Evolutionary conservation across 768 basidiomycete species (phyloP), one percentile per base, ranked within the genome.

Genomic region (Termitomyces sp.): DNA sequence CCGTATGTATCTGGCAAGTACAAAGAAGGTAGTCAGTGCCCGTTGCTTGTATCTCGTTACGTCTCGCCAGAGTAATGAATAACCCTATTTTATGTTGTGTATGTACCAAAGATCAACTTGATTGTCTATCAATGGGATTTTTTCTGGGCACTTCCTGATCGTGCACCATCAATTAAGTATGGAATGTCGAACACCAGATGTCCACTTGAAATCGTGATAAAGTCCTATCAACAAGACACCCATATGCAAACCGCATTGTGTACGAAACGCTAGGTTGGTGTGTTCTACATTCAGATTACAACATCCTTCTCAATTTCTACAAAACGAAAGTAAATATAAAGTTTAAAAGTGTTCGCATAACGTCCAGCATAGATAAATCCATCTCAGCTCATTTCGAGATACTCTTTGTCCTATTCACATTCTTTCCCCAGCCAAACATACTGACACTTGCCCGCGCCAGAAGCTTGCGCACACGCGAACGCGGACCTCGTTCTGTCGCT

Each of bases 11-110:
- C 67, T 44, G 81, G 82, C 13, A 78, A 80, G 65, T 82, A 71
- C 62, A 74, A 75, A 52, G 77, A 82, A 51, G 88, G 87, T 4
- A 85, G 82, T 43, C 86, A 85, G 62, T 84, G 83, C 51, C 87
- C 88, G 7, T 62, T 89, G 44, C 62, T 81, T 45, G 77, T 89
- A 58, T 77, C 72, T 59, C 75, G 67, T 27, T 73, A 70, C 52
- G 57, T 53, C 53, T 53, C 58, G 44, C 56, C 56, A 26, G 36
- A 59, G 26, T 55, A 56, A 42, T 42, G 1, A n/a, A 48, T 32
- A 14, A n/a, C 4, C 10, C 4, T 32, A 48, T 13, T 32, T n/a
- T 20, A n/a, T 8, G 45, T 26, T 12, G 9, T n/a, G 16, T 40
- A 10, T n/a, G 16, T 40, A 10, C 36, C 14, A 4, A 36, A 36